Evolutionary conservation across 192 early-diverging fungal genomes (phyloP).

Genomic region (Linnemannia schmuckeri): DNA sequence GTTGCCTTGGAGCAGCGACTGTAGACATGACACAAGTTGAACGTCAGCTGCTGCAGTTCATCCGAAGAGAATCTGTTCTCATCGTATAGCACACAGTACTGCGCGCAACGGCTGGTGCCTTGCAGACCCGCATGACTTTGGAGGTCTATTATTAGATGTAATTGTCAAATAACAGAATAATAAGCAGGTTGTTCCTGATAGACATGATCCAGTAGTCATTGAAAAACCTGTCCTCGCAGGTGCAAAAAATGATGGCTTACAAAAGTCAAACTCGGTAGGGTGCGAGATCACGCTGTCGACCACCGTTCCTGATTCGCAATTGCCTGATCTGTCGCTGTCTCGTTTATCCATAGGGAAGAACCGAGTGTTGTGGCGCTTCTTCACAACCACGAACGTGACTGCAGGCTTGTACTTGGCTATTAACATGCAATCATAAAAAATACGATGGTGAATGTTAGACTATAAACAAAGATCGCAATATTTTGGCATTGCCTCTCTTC

Average conservation of each 20-base stretch:
- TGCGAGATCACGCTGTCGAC: slow-evolving; percentile 78
- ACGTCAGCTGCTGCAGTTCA: slow-evolving; percentile 88
- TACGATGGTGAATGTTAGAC: background rate
- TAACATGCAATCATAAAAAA: background rate
- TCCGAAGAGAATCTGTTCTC: slow-evolving; percentile 88
- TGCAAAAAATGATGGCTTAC: slow-evolving; percentile 22
- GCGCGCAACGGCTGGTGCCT: slow-evolving; percentile 91
- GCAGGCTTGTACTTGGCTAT: slow-evolving; percentile 78
- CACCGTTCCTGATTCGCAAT: slow-evolving; percentile 85
- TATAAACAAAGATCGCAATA: background rate
- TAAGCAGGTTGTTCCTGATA: background rate
- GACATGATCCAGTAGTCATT: background rate
- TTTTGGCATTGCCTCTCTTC: background rate
- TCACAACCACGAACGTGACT: slow-evolving; percentile 84
- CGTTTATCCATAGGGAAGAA: slow-evolving; percentile 77
- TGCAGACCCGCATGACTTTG: slow-evolving; percentile 94
- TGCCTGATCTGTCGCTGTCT: slow-evolving; percentile 80
- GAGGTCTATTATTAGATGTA: slow-evolving; percentile 60
- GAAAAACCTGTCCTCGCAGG: background rate
- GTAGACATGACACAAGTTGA: slow-evolving; percentile 92
- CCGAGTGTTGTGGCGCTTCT: slow-evolving; percentile 90
- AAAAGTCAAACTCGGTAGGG: slow-evolving; percentile 87
- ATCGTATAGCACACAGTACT: slow-evolving; percentile 93
- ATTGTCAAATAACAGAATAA: background rate
- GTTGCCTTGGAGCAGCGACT: slow-evolving; percentile 89